Conservation (phyloP, 2,329 filamentous ascomycete species). For the Colletotrichum falcatum region DNA sequence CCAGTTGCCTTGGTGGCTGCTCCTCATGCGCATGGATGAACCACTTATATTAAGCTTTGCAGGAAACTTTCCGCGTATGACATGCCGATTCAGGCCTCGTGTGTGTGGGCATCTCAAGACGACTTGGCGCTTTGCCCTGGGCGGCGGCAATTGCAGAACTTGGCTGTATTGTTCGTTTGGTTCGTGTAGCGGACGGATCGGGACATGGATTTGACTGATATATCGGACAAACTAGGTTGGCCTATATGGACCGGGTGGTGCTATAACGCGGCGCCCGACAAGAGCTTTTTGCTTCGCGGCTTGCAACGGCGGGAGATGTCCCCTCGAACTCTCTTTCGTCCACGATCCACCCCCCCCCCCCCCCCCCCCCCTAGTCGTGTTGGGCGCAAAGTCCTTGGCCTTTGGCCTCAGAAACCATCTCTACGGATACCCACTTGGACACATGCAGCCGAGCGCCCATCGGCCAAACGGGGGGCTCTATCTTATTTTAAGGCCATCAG, state of each 20-base stretch:
- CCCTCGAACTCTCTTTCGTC: constrained; percentile 15
- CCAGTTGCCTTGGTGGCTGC: background rate
- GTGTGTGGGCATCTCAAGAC: background rate
- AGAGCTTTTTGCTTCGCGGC: too few relatives aligned
- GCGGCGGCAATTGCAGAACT: background rate
- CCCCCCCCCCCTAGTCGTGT: constrained; percentile 3
- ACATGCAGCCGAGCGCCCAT: too few relatives aligned
- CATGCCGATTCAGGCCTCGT: constrained; percentile 31
- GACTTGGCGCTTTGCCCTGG: constrained; percentile 20
- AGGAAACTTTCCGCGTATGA: constrained; percentile 36
- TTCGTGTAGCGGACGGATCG: background rate
- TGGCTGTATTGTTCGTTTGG: background rate
- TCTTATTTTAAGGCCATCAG: too few relatives aligned
- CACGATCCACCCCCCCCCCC: too few relatives aligned
- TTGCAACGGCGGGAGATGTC: constrained; percentile 4
- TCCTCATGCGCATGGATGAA: constrained; percentile 32
- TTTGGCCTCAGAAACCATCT: background rate
- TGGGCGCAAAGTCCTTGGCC: background rate
- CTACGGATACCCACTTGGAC: too few relatives aligned
- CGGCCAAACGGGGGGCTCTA: too few relatives aligned
- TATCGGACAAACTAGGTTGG: too few relatives aligned
- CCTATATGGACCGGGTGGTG: too few relatives aligned
- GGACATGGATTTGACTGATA: too few relatives aligned
- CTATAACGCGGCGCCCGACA: too few relatives aligned
- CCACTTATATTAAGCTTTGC: constrained; percentile 33